Evolutionary conservation across 192 early-diverging fungal genomes (phyloP), one percentile per base, ranked within the genome.

Genomic region (Podila epigama): DNA sequence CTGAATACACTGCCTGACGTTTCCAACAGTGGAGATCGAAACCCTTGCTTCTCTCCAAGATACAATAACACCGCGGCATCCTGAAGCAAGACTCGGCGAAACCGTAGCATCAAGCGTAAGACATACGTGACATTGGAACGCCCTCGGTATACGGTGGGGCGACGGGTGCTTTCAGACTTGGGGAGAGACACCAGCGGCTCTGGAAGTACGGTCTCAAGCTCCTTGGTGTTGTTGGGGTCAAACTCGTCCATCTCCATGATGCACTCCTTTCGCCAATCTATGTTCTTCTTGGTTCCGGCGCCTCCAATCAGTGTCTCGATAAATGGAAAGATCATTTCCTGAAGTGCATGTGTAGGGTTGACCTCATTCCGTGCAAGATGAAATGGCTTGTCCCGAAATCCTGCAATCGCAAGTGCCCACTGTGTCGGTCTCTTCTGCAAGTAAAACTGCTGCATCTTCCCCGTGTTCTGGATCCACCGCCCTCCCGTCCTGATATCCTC

Each of bases 321-420:
- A 52, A 63, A 63, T 1, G 61, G 35, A 22, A 63, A 63, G 11
- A 63, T 37, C 15, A 12, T 22, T 11, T 31, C 6, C 35, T 63
- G 61, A 2, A 63, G 61, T 0, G 10, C 33, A 1, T 15, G 16
- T 11, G 51, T 5, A 0, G 51, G 61, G 1, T 27, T 5, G 20
- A 63, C 50, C 34, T 63, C 51, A 37, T 63, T 63, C 2, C 51
- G 15, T 33, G 3, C 2, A 15, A 63, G 34, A 37, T 63, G 61
- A 51, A 63, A 51, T 0, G 51, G 34, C 50, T 35, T 63, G 15
- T 39, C 33, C 2, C 20, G 4, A 15, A 52, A 53, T 22, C 61
- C 61, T 52, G 51, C 61, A 18, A 63, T 63, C 8, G 48, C 61
- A 37, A 63, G 33, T 7, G 61, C 51, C 16, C 27, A 63, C 6